phyloP scores from a whole-genome alignment of 768 basidiomycete genomes.

The Phylloporus sp. region DNA sequence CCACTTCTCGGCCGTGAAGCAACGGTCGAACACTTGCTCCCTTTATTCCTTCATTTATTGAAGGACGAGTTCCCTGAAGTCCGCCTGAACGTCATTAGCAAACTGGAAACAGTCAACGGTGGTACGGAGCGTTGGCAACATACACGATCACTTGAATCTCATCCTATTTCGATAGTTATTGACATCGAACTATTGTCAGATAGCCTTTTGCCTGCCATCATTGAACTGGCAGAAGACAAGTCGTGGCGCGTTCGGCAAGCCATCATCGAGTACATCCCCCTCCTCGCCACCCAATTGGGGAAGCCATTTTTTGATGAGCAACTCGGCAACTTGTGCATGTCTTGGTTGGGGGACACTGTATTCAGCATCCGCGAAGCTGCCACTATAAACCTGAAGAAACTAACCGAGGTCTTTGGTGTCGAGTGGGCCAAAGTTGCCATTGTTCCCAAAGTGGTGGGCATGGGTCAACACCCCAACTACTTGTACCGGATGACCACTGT shows the following conservation, averaged over 20 bases:
- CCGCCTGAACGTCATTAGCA: slow-evolving; percentile 95
- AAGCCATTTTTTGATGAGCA: slow-evolving; percentile 98
- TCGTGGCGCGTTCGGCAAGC: slow-evolving; percentile 99
- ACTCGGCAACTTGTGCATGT: slow-evolving; percentile 95
- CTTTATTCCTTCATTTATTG: slow-evolving; percentile 90
- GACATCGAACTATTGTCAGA: slow-evolving; percentile 94
- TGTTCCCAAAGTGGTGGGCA: slow-evolving; percentile 94
- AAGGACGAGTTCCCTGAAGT: slow-evolving; percentile 99
- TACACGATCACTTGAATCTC: slow-evolving; percentile 4
- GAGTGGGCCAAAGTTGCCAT: slow-evolving; percentile 95
- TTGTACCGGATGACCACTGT: slow-evolving; percentile 98
- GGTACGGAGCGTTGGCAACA: slow-evolving; percentile 42
- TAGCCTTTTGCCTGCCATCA: slow-evolving; percentile 94
- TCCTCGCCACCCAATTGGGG: slow-evolving; percentile 96
- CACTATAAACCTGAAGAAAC: slow-evolving; percentile 91
- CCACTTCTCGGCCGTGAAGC: slow-evolving; percentile 90
- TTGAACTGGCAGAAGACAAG: slow-evolving; percentile 97
- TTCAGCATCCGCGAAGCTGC: slow-evolving; percentile 99
- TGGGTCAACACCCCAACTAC: slow-evolving; percentile 97
- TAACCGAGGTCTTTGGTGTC: slow-evolving; percentile 97
- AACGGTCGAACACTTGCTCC: slow-evolving; percentile 94
- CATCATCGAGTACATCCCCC: slow-evolving; percentile 99
- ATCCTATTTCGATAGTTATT: slow-evolving; percentile 60
- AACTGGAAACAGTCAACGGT: slow-evolving; percentile 91
- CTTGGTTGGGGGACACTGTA: slow-evolving; percentile 97